Evolutionary conservation across 2,329 filamentous ascomycete genomes (phyloP), one percentile per base, ranked within the genome.

Genomic region (Aureobasidium sp.): DNA sequence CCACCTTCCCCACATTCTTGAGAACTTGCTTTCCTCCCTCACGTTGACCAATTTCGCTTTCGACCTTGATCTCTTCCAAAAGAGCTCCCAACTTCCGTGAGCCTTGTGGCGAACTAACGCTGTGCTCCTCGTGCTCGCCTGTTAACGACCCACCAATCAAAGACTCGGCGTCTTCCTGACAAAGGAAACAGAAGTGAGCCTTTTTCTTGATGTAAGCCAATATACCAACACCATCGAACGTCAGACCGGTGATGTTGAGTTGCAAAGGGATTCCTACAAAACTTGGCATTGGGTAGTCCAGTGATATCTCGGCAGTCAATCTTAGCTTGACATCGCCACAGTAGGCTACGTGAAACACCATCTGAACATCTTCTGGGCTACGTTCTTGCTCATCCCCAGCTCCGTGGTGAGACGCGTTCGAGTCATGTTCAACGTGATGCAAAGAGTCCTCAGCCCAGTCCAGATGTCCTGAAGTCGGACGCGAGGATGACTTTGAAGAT

Each of bases 1-100:
- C 94, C 63, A 99, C 94, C 80, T 99, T 99, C 63, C 94, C 93
- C 55, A 99, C 93, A 73, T 99, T 99, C 81, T 97, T 97, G 64
- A 99, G 78, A 51, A 93, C 94, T 77, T 97, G 93, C 77, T 94
- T 96, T 29, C 91, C 90, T 64, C 89, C 87, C 70, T 95, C 92
- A 67, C 92, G 86, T 73, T 94, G 88, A 7, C 94, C 94, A 73
- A 99, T 99, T 77, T 99, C 94, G 73, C 93, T 97, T 75, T 99
- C 94, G 7, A 99, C 93, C 67, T 88, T 87, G 69, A 99, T 96
- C 76, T 97, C 90, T 73, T 96, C 91, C 62, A 99, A 76, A 63
- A 97, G 76, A 0, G 90, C 90, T 4, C 89, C 92, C 64, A 90
- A 82, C 43, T 78, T 78, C 68, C 74, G 71, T 60, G 53, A 47